These are phyloP conservation scores for Pestalotiopsis sp. DNA, from an alignment of 2,329 filamentous ascomycete genomes.

Conservation along the genomic window DNA sequence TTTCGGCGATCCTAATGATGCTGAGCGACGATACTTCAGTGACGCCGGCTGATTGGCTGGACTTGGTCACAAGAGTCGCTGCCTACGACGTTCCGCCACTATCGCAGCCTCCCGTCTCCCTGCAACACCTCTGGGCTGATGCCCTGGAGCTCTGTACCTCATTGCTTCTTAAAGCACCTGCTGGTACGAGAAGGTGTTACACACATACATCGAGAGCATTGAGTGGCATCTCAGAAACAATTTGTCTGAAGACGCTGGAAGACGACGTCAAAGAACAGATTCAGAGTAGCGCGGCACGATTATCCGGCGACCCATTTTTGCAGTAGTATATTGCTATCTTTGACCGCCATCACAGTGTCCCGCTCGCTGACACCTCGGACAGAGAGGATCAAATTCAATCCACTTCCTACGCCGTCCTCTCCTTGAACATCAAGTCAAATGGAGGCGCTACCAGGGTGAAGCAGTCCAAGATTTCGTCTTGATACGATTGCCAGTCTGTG, in stretches of 20 bases:
- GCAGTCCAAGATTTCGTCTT: conserved; percentile 9
- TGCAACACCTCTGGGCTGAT: conserved; percentile 55
- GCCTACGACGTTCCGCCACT: conserved; percentile 43
- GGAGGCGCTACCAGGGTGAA: conserved; percentile 13
- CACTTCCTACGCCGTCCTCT: neutral
- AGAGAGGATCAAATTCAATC: neutral
- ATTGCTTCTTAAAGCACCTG: conserved; percentile 46
- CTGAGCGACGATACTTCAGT: conserved; percentile 49
- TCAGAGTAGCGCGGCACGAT: no score
- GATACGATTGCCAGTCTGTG: conserved; percentile 4
- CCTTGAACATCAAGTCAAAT: conserved; percentile 3
- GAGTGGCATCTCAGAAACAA: conserved; percentile 47
- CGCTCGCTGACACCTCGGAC: neutral
- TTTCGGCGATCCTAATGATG: conserved; percentile 55
- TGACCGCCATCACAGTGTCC: neutral
- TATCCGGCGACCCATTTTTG: neutral
- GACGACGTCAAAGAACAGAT: conserved; percentile 5
- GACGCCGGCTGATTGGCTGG: conserved; percentile 57
- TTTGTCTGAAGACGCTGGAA: conserved; percentile 17
- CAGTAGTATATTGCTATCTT: neutral
- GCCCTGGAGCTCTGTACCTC: conserved; percentile 56
- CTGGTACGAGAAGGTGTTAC: conserved; percentile 50
- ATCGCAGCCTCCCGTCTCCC: conserved; percentile 22
- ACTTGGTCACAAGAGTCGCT: conserved; percentile 50
- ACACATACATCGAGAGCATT: conserved; percentile 51